These are phyloP conservation scores for Xylaria sp. DNA, from an alignment of 2,329 filamentous ascomycete species.

Conservation along the genomic window DNA sequence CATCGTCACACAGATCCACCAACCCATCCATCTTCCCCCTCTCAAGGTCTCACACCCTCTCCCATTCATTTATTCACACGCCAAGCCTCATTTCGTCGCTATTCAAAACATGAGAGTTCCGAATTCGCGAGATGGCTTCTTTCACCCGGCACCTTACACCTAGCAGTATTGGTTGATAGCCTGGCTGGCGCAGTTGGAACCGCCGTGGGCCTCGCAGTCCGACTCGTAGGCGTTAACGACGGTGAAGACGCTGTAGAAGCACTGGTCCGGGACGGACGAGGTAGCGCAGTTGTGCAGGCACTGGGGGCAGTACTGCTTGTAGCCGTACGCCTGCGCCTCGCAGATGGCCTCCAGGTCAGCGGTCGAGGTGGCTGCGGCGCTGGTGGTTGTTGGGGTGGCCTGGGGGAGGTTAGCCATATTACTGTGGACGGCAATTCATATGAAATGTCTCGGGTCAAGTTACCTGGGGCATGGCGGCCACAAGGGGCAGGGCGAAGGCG, in stretches of 20 bases:
- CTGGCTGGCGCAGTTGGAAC: conserved; percentile 33
- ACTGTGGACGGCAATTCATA: background rate
- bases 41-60: background rate
- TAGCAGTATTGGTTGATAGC: conserved; percentile 37
- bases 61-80: background rate
- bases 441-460: background rate
- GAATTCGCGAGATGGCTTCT: background rate
- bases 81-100: background rate
- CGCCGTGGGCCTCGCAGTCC: conserved; percentile 39
- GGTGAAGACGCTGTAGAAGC: conserved; percentile 39
- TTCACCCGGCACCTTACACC: background rate
- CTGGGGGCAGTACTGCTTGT: conserved; percentile 35
- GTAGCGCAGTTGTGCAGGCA: conserved; percentile 36
- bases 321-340: conserved; percentile 35
- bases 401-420: conserved; percentile 8
- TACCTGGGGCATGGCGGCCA: conserved; percentile 41
- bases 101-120: background rate
- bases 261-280: conserved; percentile 28
- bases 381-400: conserved; percentile 34
- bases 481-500: conserved; percentile 34
- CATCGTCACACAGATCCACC: too few species aligned
- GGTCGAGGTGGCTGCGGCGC: conserved; percentile 25
- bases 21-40: background rate
- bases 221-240: conserved; percentile 39
- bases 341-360: conserved; percentile 38